Evolutionary conservation across 2,329 filamentous ascomycete species (phyloP), one percentile per base, ranked within the genome.

Genomic region (Trichoderma brevicompactum): DNA sequence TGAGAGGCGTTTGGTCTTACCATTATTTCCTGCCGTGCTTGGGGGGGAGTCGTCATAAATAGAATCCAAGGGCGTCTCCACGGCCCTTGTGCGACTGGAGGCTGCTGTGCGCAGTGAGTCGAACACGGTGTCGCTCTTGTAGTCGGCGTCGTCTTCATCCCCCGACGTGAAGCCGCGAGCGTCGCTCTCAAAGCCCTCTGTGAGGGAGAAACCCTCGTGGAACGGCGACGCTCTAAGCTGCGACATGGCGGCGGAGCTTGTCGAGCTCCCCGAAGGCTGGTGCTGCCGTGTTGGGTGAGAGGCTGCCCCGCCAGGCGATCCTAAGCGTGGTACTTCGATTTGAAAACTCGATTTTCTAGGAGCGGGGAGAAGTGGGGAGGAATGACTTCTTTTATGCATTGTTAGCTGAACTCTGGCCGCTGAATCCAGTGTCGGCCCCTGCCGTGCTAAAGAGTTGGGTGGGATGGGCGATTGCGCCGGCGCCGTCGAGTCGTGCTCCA

Each of bases 41-140:
- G 87, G 85, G 41, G 89, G 89, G 13, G 90, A 92, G 71, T 94
- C 91, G 76, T 94, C 90, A 75, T 93, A 94, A 81, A 93, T 91
- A 28, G 87, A 91, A 72, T 93, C 90, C 56, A 93, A 80, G 15
- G 90, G 89, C 34, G 89, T 90, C 73, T 92, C 87, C 53, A 87
- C 83, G 40, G 87, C 85, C 66, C 88, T 86, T 62, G 85, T 82
- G 68, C 88, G 89, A 67, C 85, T 84, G 9, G 90, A 92, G 44
- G 85, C 88, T 66, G 85, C 82, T 15, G 91, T 93, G 61, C 89
- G 88, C 70, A 92, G 78, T 36, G 91, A 93, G 79, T 94, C 91
- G 76, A 88, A 93, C 64, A 90, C 82, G 17, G 87, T 91, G 71
- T 94, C 91, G 74, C 90, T 92, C 77, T 88, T 89, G 72, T 89